Base-by-base conservation (phyloP, 2,329 filamentous ascomycete genomes). In the Volutella citrinella region DNA sequence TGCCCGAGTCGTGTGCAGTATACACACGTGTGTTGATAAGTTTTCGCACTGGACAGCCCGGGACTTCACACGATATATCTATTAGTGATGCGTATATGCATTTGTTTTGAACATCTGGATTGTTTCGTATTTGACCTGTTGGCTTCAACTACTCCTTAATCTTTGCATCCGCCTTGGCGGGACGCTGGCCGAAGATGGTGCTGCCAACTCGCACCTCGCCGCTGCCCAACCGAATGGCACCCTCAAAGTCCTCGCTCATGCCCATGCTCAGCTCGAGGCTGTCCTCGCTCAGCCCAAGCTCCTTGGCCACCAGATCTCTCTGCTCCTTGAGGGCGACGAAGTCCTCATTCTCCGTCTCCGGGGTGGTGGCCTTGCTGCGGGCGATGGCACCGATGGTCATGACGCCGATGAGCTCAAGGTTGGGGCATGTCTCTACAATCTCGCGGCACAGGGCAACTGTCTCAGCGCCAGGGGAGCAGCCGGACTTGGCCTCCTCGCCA, bases 381-480 rank as follows among this genome's bases (percentile, higher is more conserved):
- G 89, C 91, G 59, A 97, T 95, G 13, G 91, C 89, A 2, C 93
- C 93, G 55, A 98, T 97, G 3, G 93, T 98, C 93, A 98, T 98
- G 22, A 98, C 64, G 0, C 93, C 93, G 19, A 84, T 72, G 4
- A 98, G 68, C 36, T 76, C 69, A 22, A 98, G 68, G 57, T 82
- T 74, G 2, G 86, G 81, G 59, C 88, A 95, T 22, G 78, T 70
- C 5, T 82, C 70, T 10, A 76, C 60, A 32, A 98, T 78, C 53
- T 84, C 75, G 32, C 71, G 72, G 57, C 87, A 91, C 23, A 97
- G 67, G 1, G 65, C 69, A 2, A 78, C 59, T 29, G 78, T 70
- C 35, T 84, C 68, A 11, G 74, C 65, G 2, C 72, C 74, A 0
- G 90, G 91, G 6, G 78, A 68, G 27, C 88, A 82, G 14, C 93